A percentile compares a stretch with the other conserved stretches of the same genome.
These are phyloP conservation scores for Elongisporangium anandrum DNA, from an alignment of 352 stramenopile genomes.

Conservation along the genomic window DNA sequence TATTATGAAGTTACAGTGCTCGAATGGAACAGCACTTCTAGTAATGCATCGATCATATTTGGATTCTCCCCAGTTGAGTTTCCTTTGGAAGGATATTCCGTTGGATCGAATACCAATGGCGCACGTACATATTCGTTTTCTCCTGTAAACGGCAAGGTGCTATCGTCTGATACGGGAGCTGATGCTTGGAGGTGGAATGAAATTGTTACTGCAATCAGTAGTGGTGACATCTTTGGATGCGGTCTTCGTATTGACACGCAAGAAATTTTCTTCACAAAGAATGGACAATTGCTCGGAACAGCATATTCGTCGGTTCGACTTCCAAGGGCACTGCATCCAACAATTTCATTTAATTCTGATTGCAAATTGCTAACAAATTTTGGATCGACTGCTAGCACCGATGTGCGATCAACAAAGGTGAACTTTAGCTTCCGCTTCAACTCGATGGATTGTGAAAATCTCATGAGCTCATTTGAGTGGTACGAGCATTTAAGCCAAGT, in stretches of 20 bases:
- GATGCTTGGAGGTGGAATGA: constrained; percentile 81
- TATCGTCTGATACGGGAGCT: constrained; percentile 40
- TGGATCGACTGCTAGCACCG: constrained; percentile 29
- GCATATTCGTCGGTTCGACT: constrained; percentile 71
- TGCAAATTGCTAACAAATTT: constrained; percentile 80
- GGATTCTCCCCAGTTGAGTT: constrained; percentile 69
- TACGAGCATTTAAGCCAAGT: constrained; percentile 84
- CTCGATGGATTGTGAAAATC: constrained; percentile 78
- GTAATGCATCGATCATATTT: constrained; percentile 13
- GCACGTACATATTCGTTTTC: constrained; percentile 65
- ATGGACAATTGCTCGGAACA: constrained; percentile 69
- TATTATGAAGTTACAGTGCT: constrained; percentile 81
- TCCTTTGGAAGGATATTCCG: constrained; percentile 54
- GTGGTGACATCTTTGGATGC: constrained; percentile 75
- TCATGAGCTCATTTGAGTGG: constrained; percentile 86
- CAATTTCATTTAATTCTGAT: constrained; percentile 68
- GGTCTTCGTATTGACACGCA: constrained; percentile 74
- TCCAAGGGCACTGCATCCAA: constrained; percentile 52
- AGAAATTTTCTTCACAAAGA: constrained; percentile 87
- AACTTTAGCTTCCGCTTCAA: constrained; percentile 82
- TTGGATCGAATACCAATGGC: constrained; percentile 37
- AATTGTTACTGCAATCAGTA: constrained; percentile 24
- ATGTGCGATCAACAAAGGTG: constrained; percentile 23
- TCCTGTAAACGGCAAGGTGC: constrained; percentile 61
- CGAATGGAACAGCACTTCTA: constrained; percentile 37